Evolutionary conservation across 2,329 filamentous ascomycete genomes (phyloP), one percentile per base, ranked within the genome.

Genomic region (Ophiocordyceps camponoti-floridani): DNA sequence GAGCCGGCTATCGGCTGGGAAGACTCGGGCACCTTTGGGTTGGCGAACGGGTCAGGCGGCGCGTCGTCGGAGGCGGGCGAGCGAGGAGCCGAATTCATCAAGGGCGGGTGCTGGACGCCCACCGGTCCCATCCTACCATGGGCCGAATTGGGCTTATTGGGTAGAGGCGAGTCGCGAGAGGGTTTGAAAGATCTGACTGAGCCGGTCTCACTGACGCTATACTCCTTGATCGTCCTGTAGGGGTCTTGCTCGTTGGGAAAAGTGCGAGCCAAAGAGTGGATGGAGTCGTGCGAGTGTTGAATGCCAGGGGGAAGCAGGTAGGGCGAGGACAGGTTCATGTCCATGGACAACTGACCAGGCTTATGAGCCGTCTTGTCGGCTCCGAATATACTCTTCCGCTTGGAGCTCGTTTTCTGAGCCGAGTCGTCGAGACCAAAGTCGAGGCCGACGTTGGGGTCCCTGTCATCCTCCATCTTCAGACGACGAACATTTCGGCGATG

Each of bases 271-370:
- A 96, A 69, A 3, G 87, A 93, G 59, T 88, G 79, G 49, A 96
- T 69, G 5, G 89, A 95, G 52, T 94, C 87, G 41, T 77, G 76
- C 1, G 89, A 95, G 55, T 75, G 71, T 40, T 91, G 78, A 18
- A 89, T 57, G 45, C 77, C 79, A 1, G 84, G 84, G 4, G 91
- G 88, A n/a, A 96, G 71, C n/a, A 98, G 73, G 59, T 96, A 98
- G 2, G 91, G 91, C 53, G 80, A 91, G 31, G 75, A 77, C 42
- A 88, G 69, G 56, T 82, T 77, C 72, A 88, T 75, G 53, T 78
- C 74, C 73, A 89, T 76, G 31, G 79, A 83, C 43, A 82, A 61
- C 53, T 81, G 77, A 35, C 68, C 65, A 42, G 65, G 62, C 43
- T 61, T 59, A 51, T 65, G 62, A 33, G 54, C 49, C 19, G 64